phyloP scores from a whole-genome alignment of 1,139 yeast species.

The Suhomyces maxii region DNA sequence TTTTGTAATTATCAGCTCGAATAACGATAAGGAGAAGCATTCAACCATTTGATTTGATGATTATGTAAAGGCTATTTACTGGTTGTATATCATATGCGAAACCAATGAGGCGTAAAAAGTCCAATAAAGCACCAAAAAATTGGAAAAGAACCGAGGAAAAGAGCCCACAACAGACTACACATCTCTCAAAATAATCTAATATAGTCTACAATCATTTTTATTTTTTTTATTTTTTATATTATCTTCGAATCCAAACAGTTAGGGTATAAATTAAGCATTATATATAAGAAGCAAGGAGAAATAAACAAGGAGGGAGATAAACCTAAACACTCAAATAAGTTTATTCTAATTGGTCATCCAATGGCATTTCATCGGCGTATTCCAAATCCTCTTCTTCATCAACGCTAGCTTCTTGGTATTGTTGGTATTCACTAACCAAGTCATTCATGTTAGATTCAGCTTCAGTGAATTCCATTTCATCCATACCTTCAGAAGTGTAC shows the following conservation, averaged over 20 bases:
- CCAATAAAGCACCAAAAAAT: no score
- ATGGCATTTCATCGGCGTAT: slow-evolving; percentile 62
- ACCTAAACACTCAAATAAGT: slow-evolving; percentile 2
- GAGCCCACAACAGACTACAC: not conserved
- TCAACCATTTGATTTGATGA: no score
- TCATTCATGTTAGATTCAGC: slow-evolving; percentile 85
- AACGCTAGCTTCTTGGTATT: slow-evolving; percentile 81
- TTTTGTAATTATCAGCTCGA: no score
- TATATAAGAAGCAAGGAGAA: slow-evolving; percentile 17
- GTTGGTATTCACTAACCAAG: slow-evolving; percentile 86
- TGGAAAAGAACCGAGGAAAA: not conserved
- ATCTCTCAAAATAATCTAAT: no score
- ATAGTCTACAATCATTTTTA: not conserved
- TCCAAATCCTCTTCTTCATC: slow-evolving; percentile 74
- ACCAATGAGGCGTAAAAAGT: no score
- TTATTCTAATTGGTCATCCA: slow-evolving; percentile 55
- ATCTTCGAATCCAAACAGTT: slow-evolving; percentile 7
- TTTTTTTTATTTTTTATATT: slow-evolving; percentile 1
- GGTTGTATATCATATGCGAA: no score
- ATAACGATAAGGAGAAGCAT: no score
- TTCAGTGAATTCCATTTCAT: slow-evolving; percentile 88
- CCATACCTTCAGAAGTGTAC: slow-evolving; percentile 96
- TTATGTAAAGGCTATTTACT: no score
- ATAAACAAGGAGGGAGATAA: slow-evolving; percentile 6
- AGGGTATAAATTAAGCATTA: slow-evolving; percentile 19